Conservation (phyloP, 2,329 filamentous ascomycete genomes). For the Cordyceps militaris region DNA sequence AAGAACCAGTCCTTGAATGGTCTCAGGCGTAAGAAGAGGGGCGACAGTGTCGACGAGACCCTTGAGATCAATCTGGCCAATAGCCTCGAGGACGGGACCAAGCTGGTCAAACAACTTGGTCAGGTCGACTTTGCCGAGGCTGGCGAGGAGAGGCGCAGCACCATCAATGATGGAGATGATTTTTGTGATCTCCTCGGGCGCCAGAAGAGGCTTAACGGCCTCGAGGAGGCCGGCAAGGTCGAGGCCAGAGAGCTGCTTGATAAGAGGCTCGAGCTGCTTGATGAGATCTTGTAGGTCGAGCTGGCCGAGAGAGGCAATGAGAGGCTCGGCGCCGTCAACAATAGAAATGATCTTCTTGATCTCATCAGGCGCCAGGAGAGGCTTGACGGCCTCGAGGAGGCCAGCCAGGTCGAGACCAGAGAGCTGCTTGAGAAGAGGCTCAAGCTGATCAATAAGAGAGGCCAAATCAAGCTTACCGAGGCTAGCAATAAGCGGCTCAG, state of each 20-base stretch:
- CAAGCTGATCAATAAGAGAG: conserved; percentile 22
- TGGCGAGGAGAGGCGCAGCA: conserved; percentile 26
- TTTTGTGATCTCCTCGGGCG: conserved; percentile 19
- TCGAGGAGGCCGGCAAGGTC: conserved; percentile 14
- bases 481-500: conserved; percentile 21
- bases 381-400: conserved; percentile 17
- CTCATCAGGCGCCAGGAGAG: conserved; percentile 20
- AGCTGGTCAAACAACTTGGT: conserved; percentile 19
- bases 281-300: conserved; percentile 24
- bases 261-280: conserved; percentile 16
- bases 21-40: conserved; percentile 11
- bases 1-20: conserved; percentile 14
- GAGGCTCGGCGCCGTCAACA: conserved; percentile 23
- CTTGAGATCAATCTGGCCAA: conserved; percentile 16
- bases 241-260: conserved; percentile 13
- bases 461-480: conserved; percentile 28
- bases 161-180: conserved; percentile 21
- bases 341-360: conserved; percentile 22
- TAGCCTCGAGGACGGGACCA: conserved; percentile 22
- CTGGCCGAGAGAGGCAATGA: conserved; percentile 22
- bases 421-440: conserved; percentile 14
- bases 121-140: conserved; percentile 28
- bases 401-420: conserved; percentile 12
- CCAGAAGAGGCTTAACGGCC: conserved; percentile 19
- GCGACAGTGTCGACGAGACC: conserved; percentile 16